Base-by-base conservation (phyloP, 805 yeast species). In the Pichia kluyveri region DNA sequence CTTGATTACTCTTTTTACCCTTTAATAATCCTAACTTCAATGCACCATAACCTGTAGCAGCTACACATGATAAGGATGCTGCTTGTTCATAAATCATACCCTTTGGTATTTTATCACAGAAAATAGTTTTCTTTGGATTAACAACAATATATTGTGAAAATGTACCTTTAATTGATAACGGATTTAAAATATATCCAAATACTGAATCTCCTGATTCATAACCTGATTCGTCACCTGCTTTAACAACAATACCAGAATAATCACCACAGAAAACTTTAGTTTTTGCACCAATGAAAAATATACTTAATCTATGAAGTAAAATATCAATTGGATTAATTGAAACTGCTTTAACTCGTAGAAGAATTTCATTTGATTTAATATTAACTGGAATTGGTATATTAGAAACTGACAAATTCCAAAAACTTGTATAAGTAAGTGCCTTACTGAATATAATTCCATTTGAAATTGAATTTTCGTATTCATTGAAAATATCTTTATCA, bases 41-140 rank as follows among this genome's bases (percentile, higher is more conserved):
- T 44, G 31, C 42, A 15, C 45, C 51, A 53, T 57, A 70, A 1
- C 91, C 90, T 3, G 93, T 82, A 15, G 79, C 79, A 53, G 73
- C 76, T 0, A 77, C 80, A 52, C 83, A 63, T 0, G 86, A 83
- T 65, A 76, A 73, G 0, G 86, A 74, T 1, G 86, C 83, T 43
- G 90, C 87, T 56, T 80, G 76, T 31, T 66, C 73, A 47, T 68
- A 60, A 2, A 75, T 54, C 42, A 83, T 50, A 23, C 66, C 67
- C 7, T 60, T 58, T 4, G 87, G 82, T 42, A 73, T 72, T 42
- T 67, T 68, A 0, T 72, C 62, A 1, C 46, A 32, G 4, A 58
- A 51, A 8, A 44, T 26, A n/a, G 15, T 23, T 9, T 53, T 57
- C 5, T 47, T 52, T 4, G 67, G 63, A 44, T 76, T 69, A 15